These are phyloP conservation scores for Populus ilicifolia DNA, from an alignment of 345 rosid species.

Conservation along the genomic window DNA sequence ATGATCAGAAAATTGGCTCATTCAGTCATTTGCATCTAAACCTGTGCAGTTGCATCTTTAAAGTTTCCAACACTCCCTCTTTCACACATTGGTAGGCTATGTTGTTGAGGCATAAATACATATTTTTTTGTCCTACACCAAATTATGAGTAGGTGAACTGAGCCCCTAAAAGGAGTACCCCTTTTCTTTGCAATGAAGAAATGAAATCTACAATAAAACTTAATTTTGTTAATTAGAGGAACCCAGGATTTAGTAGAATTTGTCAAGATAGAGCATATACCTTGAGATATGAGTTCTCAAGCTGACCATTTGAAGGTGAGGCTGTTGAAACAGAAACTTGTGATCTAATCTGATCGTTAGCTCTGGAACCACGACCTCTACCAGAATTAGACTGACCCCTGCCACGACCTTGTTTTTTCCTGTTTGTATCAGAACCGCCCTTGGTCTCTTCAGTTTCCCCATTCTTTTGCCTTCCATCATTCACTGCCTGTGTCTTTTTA, in stretches of 20 bases:
- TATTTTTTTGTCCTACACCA: not conserved
- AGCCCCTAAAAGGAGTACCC: not conserved
- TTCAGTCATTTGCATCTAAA: not conserved
- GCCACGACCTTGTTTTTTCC: slow-evolving; percentile 82
- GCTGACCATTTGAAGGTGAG: slow-evolving; percentile 56
- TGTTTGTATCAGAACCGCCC: slow-evolving; percentile 48
- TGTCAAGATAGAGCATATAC: slow-evolving; percentile 34
- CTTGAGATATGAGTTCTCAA: slow-evolving; percentile 60
- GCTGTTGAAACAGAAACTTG: slow-evolving; percentile 46
- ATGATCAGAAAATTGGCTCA: not conserved
- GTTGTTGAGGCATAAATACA: not conserved
- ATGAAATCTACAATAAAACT: not conserved
- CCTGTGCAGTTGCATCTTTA: not conserved
- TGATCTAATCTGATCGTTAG: slow-evolving; percentile 53
- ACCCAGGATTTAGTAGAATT: not conserved
- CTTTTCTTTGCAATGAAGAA: not conserved
- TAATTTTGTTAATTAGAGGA: not conserved
- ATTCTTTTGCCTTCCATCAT: slow-evolving; percentile 65
- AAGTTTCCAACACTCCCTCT: not conserved
- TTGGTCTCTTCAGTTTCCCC: slow-evolving; percentile 51
- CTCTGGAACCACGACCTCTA: slow-evolving; percentile 86
- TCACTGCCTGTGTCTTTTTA: slow-evolving; percentile 35
- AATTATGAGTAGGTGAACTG: not conserved
- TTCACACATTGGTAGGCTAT: not conserved
- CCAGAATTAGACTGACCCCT: slow-evolving; percentile 62